Base-by-base conservation (phyloP, 257 asterid genomes). In the Craterostigma plantagineum region DNA sequence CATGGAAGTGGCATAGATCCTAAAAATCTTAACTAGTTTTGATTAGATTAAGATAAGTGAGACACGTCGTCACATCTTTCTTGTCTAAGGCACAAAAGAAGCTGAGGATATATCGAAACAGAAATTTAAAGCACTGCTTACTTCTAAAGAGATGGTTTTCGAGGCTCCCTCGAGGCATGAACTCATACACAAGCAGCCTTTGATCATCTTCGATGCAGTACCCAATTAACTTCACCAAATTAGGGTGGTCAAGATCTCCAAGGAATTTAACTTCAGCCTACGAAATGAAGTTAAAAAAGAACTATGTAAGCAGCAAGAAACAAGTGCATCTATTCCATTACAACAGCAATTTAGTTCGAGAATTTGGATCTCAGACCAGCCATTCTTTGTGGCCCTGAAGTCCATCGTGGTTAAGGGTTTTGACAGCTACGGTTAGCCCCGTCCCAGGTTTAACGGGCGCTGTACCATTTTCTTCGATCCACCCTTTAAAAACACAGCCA, bases 251-350 rank as follows among this genome's bases (percentile, higher is more conserved):
- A 7, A 43, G 12, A 16, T 43, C 48, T 1, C 48, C 30, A 18
- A 43, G 18, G 30, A 43, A 43, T 2, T 43, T 43, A 1, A 43
- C 48, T 43, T 43, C 48, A 17, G 48, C 48, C 48, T 43, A 33
- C 33, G 11, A 43, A 43, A 14, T 1, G 11, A 18, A 14, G 16
- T 30, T 7, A 2, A 43, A 43, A 11, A 9, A 10, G 18, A 43
- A 10, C 2, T 30, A 11, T 41, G 45, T 11, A 40, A 9, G 1
- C 1, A 16, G 3, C 14, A 40, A 40, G 10, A 40, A 12, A 40
- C n/a, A 10, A 6, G 2, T 8, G n/a, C n/a, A 1, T n/a, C 12
- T 11, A 3, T 7, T 14, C 14, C 46, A 14, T 43, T 6, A 17
- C 9, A 37, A 37, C 14, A 40, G n/a, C n/a, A n/a, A n/a, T n/a